These are phyloP conservation scores for Triangularia verruculosa DNA, from an alignment of 2,329 filamentous ascomycete species.

Conservation along the genomic window DNA sequence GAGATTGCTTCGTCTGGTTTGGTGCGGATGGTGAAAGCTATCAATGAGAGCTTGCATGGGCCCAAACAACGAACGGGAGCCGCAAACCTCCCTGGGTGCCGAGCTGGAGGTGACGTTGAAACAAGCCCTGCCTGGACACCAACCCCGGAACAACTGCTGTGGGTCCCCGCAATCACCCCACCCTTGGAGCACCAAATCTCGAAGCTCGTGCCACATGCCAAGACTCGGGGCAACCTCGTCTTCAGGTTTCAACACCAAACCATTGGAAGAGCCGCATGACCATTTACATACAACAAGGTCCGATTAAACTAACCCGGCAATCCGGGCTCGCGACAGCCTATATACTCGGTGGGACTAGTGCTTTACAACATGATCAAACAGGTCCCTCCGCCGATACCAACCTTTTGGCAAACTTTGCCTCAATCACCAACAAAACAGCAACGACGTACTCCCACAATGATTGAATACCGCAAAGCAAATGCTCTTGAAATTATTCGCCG, in stretches of 20 bases:
- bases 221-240: neutral
- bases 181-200: neutral
- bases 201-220: neutral
- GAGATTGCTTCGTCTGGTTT: neutral
- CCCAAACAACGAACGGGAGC: neutral
- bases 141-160: neutral
- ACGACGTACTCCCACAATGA: neutral
- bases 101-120: slow-evolving; percentile 22
- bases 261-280: neutral
- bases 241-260: neutral
- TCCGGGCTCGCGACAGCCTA: neutral
- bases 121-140: slow-evolving; percentile 15
- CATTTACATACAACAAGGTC: neutral
- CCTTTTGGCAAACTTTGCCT: neutral
- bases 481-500: neutral
- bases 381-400: neutral
- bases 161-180: neutral
- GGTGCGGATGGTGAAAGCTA: neutral
- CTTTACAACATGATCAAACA: neutral
- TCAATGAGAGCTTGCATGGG: slow-evolving; percentile 8
- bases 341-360: neutral
- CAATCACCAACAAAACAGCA: neutral
- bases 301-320: neutral
- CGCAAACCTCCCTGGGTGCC: neutral
- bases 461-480: neutral